Base-by-base conservation (phyloP, 2,329 filamentous ascomycete species). In the Aspergillus quadricinctus region DNA sequence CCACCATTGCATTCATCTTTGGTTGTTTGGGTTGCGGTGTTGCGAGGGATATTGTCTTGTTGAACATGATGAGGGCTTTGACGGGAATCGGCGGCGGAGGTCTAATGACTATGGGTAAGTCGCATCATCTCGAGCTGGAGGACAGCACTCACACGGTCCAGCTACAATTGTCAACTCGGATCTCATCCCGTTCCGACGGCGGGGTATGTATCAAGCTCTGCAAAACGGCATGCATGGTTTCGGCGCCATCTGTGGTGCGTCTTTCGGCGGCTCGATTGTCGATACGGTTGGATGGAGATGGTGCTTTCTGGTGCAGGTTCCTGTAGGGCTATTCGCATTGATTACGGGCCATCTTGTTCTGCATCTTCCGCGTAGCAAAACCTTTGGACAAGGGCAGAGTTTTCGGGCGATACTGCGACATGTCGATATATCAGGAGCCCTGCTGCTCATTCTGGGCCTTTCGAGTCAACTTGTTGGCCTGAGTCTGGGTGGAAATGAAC, bases 41-140 rank as follows among this genome's bases (percentile, higher is more conserved):
- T 9, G 88, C 89, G 0, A 77, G 76, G 49, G 85, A 81, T 66
- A 88, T 93, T 66, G 77, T 81, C n/a, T 83, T 82, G 60, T 86
- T 92, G 64, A 89, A 92, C 58, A 69, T 84, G 0, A 89, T 88
- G 29, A 75, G 89, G 61, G 88, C 88, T 0, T 74, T 88, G 6
- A 89, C 87, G 59, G 89, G 89, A 0, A 71, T 92, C 3, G 89
- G 88, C 1, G 89, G 88, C 0, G 89, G 88, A 0, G 88, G 88
- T 0, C 79, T 88, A 50, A 81, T 89, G 72, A 83, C 85, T 1
- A 79, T 90, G 75, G 87, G 72, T 73, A 61, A 49, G 60, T 55
- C 35, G 3, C 1, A 28, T 37, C 40, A 11, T 7, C 8, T 19
- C 21, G 8, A 1, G 11, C 31, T 19, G 8, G 35, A 48, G 3